Percentiles rank a stretch among this genome's conserved stretches.
phyloP scores from a whole-genome alignment of 495 filamentous ascomycete genomes.

The Schizothecium vesticola region DNA sequence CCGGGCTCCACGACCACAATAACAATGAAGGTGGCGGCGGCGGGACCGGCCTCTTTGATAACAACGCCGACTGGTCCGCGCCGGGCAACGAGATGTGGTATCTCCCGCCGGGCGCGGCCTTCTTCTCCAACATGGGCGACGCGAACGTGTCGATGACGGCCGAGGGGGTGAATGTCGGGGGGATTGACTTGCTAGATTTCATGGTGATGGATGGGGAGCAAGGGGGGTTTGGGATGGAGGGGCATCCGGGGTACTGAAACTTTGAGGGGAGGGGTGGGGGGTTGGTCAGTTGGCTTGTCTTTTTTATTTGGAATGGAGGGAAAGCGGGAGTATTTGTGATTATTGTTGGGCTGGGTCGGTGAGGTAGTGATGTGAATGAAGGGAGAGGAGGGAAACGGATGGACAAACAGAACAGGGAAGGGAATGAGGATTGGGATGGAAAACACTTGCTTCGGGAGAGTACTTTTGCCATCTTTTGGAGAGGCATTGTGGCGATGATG shows the following conservation, averaged over 20 bases:
- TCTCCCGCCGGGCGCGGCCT: slow-evolving; percentile 48
- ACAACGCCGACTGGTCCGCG: slow-evolving; percentile 40
- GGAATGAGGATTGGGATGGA: background rate
- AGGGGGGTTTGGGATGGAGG: slow-evolving; percentile 34
- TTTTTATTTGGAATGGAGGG: background rate
- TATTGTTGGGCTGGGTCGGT: background rate
- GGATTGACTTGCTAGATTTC: slow-evolving; percentile 52
- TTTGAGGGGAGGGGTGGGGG: slow-evolving; percentile 5
- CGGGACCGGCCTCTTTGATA: slow-evolving; percentile 30
- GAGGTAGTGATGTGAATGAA: background rate
- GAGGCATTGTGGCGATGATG: background rate
- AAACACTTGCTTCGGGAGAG: background rate
- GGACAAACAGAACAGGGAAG: background rate
- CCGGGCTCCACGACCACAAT: slow-evolving; percentile 28
- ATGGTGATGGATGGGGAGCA: slow-evolving; percentile 46
- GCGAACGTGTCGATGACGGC: slow-evolving; percentile 50
- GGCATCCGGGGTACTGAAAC: background rate
- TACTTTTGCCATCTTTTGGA: background rate
- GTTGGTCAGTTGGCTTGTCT: background rate
- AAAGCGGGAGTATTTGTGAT: background rate
- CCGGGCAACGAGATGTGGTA: slow-evolving; percentile 53
- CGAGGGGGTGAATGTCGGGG: slow-evolving; percentile 53
- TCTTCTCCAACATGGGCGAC: slow-evolving; percentile 51
- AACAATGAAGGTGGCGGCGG: slow-evolving; percentile 8
- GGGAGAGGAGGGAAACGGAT: background rate